Percentiles rank a stretch among this genome's conserved stretches.
These are phyloP conservation scores for Casuarina cunninghamiana DNA, from an alignment of 306 rosid genomes.

Conservation along the genomic window DNA sequence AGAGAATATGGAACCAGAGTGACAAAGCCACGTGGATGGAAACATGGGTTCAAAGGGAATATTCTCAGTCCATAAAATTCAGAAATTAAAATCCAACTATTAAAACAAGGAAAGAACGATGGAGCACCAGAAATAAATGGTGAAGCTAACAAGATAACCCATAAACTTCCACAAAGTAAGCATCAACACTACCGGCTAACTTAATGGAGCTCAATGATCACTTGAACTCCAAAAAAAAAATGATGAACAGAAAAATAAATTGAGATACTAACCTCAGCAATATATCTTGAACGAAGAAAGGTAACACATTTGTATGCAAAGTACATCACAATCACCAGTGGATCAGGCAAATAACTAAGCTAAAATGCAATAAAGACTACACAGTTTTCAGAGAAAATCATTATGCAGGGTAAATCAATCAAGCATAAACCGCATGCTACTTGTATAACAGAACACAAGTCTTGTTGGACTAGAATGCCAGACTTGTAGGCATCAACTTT, in stretches of 20 bases:
- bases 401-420: neutral
- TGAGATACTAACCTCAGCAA: neutral
- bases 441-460: neutral
- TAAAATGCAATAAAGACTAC: neutral
- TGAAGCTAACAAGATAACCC: neutral
- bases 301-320: neutral
- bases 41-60: neutral
- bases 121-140: neutral
- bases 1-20: neutral
- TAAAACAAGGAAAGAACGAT: neutral
- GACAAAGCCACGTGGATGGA: neutral
- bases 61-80: neutral
- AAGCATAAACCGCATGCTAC: neutral
- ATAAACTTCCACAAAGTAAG: neutral
- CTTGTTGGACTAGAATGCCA: neutral
- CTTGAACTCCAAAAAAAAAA: neutral
- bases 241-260: neutral
- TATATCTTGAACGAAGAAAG: neutral
- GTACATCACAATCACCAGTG: neutral
- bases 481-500: neutral
- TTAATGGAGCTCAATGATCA: neutral
- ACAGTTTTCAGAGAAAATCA: neutral
- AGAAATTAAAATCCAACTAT: neutral
- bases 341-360: neutral
- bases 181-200: neutral